Evolutionary conservation across 176 grass and related monocot species (phyloP).

Genomic region (Cenchrus fungigraminus): DNA sequence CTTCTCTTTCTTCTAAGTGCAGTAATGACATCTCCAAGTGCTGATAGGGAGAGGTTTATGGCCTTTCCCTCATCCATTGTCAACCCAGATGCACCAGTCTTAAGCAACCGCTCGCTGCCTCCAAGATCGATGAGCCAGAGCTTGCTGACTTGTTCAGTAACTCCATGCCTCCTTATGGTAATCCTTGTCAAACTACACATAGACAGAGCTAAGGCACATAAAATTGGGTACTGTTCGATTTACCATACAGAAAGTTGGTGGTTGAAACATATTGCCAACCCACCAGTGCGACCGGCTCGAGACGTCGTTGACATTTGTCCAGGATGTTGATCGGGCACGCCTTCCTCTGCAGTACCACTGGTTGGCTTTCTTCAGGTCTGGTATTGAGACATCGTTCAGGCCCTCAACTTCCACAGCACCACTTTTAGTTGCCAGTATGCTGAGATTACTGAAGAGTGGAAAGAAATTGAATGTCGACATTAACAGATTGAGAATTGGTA

Average conservation of each 20-base stretch:
- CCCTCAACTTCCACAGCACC: slow-evolving; percentile 85
- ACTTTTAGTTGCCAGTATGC: slow-evolving; percentile 65
- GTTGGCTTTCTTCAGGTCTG: slow-evolving; percentile 69
- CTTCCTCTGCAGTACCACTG: slow-evolving; percentile 80
- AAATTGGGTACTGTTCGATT: slow-evolving; percentile 53
- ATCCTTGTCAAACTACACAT: slow-evolving; percentile 97
- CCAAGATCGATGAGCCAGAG: slow-evolving; percentile 92
- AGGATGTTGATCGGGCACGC: slow-evolving; percentile 73
- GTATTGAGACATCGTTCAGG: slow-evolving; percentile 58
- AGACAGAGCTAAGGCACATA: slow-evolving; percentile 79
- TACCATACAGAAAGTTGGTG: slow-evolving; percentile 27
- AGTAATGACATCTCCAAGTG: slow-evolving; percentile 91
- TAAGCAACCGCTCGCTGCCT: slow-evolving; percentile 88
- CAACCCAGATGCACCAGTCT: slow-evolving; percentile 84
- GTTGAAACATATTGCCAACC: slow-evolving; percentile 39
- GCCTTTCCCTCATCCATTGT: slow-evolving; percentile 95
- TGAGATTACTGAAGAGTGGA: slow-evolving; percentile 63
- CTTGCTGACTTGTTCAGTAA: slow-evolving; percentile 65
- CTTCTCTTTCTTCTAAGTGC: slow-evolving; percentile 74
- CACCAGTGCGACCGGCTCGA: slow-evolving; percentile 98
- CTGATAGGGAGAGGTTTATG: slow-evolving; percentile 94
- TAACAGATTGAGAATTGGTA: neutral
- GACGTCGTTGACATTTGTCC: slow-evolving; percentile 87
- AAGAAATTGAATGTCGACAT: neutral
- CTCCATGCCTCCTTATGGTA: slow-evolving; percentile 60